A percentile compares a stretch with the other conserved stretches of the same genome.
Evolutionary conservation across 176 grass and related monocot species (phyloP).

Genomic region (Alloteropsis semialata): DNA sequence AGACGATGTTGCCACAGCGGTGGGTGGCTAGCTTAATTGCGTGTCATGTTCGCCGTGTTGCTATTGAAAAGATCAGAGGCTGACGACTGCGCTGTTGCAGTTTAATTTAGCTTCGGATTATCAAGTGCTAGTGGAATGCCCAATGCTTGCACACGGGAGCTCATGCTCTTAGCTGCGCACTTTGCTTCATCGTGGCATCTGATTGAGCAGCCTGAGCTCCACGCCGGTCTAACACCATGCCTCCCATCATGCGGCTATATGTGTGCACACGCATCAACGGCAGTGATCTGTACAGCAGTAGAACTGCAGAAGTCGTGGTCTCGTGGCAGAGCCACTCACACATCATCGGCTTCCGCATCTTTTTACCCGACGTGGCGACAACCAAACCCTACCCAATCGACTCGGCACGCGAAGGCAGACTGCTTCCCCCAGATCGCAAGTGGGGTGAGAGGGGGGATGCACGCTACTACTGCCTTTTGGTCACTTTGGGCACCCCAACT

Average conservation of each 20-base stretch:
- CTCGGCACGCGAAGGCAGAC: background rate
- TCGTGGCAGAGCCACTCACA: background rate
- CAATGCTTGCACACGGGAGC: background rate
- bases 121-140: background rate
- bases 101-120: background rate
- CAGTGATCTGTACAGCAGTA: background rate
- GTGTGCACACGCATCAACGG: too few species aligned
- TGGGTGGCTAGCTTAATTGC: background rate
- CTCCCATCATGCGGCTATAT: too few species aligned
- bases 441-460: conserved; percentile 25
- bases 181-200: background rate
- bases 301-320: too few species aligned
- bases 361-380: too few species aligned
- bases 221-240: background rate
- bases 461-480: background rate
- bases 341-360: background rate
- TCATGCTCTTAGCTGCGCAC: background rate
- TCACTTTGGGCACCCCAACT: background rate
- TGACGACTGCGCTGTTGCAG: background rate
- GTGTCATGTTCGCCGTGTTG: background rate
- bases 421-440: background rate
- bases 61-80: background rate
- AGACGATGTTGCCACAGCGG: background rate
- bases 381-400: too few species aligned
- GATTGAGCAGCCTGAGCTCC: background rate